Evolutionary conservation across 192 early-diverging fungal genomes (phyloP).

Genomic region (Linderina pennispora): DNA sequence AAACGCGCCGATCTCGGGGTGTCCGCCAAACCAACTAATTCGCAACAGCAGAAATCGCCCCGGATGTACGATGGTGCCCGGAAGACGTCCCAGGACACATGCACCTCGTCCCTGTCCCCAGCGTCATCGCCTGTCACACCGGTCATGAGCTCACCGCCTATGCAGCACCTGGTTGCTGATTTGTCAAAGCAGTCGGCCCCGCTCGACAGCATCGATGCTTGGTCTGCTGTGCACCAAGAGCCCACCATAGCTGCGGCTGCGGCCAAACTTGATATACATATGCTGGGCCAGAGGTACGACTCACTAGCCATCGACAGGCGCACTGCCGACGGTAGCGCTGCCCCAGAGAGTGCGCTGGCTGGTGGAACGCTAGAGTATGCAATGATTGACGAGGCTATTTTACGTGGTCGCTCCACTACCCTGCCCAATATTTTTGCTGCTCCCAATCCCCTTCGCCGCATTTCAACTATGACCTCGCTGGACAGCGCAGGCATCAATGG

Average conservation of each 20-base stretch:
- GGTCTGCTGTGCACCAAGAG: slow-evolving; percentile 29
- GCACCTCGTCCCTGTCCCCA: slow-evolving; percentile 24
- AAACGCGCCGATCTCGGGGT: too few species aligned
- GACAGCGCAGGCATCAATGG: too few species aligned
- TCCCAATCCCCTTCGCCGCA: slow-evolving; percentile 24
- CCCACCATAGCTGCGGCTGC: slow-evolving; percentile 8
- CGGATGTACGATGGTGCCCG: slow-evolving; percentile 23
- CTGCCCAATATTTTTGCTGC: slow-evolving; percentile 36
- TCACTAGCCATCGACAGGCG: slow-evolving; percentile 8
- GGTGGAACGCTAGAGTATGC: slow-evolving; percentile 20
- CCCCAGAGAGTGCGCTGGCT: neutral
- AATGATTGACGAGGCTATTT: slow-evolving; percentile 43
- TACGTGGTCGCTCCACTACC: slow-evolving; percentile 41
- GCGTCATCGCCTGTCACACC: slow-evolving; percentile 34
- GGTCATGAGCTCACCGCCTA: slow-evolving; percentile 10
- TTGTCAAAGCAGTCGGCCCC: slow-evolving; percentile 18
- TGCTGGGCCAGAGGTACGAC: slow-evolving; percentile 22
- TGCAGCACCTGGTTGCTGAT: slow-evolving; percentile 22
- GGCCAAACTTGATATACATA: slow-evolving; percentile 10
- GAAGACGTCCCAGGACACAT: slow-evolving; percentile 23
- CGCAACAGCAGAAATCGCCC: too few species aligned
- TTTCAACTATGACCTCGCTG: slow-evolving; percentile 7
- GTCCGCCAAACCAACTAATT: too few species aligned
- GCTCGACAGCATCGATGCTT: slow-evolving; percentile 36
- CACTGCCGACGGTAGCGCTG: neutral